These are phyloP conservation scores for Leccinum imitatum DNA, from an alignment of 768 basidiomycete species.

Conservation along the genomic window DNA sequence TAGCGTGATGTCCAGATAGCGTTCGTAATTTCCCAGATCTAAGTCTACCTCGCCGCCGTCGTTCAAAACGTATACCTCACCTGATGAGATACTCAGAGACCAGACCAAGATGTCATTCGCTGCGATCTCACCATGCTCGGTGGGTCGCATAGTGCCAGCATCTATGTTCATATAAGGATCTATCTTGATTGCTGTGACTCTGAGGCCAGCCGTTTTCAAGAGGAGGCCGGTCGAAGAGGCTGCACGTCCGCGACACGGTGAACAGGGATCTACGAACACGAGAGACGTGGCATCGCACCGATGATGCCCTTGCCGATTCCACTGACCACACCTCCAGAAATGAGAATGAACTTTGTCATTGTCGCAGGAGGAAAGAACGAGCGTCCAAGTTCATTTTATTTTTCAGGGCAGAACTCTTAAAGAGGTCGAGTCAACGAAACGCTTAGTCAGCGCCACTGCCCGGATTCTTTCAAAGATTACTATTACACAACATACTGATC, in stretches of 20 bases:
- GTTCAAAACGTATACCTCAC: conserved; percentile 97
- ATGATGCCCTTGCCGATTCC: conserved; percentile 99
- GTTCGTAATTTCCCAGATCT: conserved; percentile 97
- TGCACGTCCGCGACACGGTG: conserved; percentile 35
- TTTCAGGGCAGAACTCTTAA: neutral
- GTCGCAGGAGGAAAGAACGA: conserved; percentile 8
- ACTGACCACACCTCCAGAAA: conserved; percentile 96
- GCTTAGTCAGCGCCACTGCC: neutral
- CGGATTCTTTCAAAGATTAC: neutral
- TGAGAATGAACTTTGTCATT: conserved; percentile 96
- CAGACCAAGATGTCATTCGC: conserved; percentile 1
- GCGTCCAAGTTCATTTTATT: neutral
- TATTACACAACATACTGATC: neutral
- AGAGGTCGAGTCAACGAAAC: neutral
- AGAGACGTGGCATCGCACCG: conserved; percentile 53
- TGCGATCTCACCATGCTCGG: conserved; percentile 82
- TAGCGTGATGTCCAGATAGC: conserved; percentile 93
- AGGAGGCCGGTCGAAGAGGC: conserved; percentile 96
- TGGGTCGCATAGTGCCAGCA: conserved; percentile 98
- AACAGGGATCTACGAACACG: conserved; percentile 17
- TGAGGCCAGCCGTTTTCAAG: conserved; percentile 91
- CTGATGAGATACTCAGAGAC: conserved; percentile 40
- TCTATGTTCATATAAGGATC: conserved; percentile 99
- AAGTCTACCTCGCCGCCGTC: conserved; percentile 98
- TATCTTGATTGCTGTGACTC: conserved; percentile 99